phyloP scores from a whole-genome alignment of 139 green algal genomes.

The Coelastrella sp. region DNA sequence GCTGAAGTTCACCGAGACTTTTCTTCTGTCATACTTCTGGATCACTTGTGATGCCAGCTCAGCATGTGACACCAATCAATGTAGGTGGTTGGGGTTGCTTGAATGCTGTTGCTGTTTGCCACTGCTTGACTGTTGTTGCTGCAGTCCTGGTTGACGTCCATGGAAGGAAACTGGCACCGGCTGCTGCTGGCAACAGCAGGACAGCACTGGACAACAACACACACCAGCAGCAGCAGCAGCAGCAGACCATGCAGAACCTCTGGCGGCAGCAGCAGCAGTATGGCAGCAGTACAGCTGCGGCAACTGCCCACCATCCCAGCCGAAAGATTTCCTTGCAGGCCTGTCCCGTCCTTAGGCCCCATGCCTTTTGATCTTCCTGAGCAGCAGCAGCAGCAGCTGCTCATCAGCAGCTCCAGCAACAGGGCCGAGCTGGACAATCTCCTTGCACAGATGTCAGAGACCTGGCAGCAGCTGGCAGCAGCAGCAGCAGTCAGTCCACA shows the following conservation, averaged over 20 bases:
- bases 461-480: not conserved
- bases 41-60: no score
- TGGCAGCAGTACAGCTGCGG: not conserved
- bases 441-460: not conserved
- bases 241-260: not conserved
- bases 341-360: not conserved
- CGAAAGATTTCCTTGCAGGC: not conserved
- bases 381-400: not conserved
- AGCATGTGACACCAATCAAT: no score
- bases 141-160: not conserved
- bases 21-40: no score
- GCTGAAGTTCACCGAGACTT: no score
- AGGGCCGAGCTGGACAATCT: not conserved
- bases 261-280: not conserved
- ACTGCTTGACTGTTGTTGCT: not conserved
- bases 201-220: not conserved
- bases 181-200: not conserved
- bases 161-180: conserved; percentile 1
- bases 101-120: no score
- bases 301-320: not conserved
- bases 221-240: conserved; percentile 7
- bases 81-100: no score
- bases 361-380: not conserved
- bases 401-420: not conserved
- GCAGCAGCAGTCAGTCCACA: not conserved